Conservation (phyloP, 192 early-diverging fungal species). For the Coemansia sp. region DNA sequence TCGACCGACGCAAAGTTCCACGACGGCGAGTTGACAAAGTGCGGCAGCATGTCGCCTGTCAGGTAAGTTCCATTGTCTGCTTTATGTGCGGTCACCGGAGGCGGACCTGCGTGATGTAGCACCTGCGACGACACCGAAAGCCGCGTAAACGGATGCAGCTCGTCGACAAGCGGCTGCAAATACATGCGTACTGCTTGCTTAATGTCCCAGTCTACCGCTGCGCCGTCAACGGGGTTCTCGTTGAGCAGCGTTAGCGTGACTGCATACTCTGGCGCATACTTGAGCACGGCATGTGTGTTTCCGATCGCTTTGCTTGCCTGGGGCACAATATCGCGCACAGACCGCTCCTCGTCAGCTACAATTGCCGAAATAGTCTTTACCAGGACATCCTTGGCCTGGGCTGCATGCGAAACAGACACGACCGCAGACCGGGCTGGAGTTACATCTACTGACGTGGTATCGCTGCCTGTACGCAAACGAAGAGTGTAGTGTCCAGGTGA, state of each 20-base stretch:
- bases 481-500: constrained; percentile 42
- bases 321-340: constrained; percentile 7
- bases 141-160: constrained; percentile 65
- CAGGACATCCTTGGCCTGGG: neutral
- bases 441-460: constrained; percentile 2
- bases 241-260: constrained; percentile 85
- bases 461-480: constrained; percentile 9
- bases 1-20: constrained; percentile 94
- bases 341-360: constrained; percentile 31
- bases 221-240: constrained; percentile 67
- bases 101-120: constrained; percentile 74
- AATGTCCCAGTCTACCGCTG: constrained; percentile 80
- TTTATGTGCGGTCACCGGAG: constrained; percentile 66
- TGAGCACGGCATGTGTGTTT: constrained; percentile 63
- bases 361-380: constrained; percentile 12
- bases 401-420: constrained; percentile 6
- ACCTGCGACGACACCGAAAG: constrained; percentile 83
- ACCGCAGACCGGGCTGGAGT: constrained; percentile 5
- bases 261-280: constrained; percentile 83
- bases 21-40: constrained; percentile 94
- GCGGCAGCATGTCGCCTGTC: constrained; percentile 70
- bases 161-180: constrained; percentile 72
- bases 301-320: neutral
- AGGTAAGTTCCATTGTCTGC: constrained; percentile 53
- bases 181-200: constrained; percentile 64